Conservation (phyloP, 805 yeast species). For the Saccharomyces eubayanus region DNA sequence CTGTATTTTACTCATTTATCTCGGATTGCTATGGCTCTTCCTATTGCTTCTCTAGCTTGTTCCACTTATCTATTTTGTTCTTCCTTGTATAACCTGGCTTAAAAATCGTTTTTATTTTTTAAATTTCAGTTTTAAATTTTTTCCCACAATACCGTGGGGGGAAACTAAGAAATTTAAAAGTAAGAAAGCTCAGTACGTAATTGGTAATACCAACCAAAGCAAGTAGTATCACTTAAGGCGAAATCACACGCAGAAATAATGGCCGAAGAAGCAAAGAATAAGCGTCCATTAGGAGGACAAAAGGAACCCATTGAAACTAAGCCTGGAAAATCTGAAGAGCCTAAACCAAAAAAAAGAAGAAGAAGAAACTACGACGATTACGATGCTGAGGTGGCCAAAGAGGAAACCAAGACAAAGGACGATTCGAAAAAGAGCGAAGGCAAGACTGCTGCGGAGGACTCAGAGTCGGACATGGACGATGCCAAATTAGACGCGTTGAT, state of each 20-base stretch:
- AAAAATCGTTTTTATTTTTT: not conserved
- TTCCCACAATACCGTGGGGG: not conserved
- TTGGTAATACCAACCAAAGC: not conserved
- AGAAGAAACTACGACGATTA: slow-evolving; percentile 51
- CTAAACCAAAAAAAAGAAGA: slow-evolving; percentile 21
- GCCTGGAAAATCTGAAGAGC: slow-evolving; percentile 2
- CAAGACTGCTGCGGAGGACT: slow-evolving; percentile 33
- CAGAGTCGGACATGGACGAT: slow-evolving; percentile 44
- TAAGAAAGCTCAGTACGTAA: not conserved
- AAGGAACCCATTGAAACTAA: not conserved
- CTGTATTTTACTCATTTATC: slow-evolving; percentile 9
- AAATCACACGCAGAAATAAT: slow-evolving; percentile 6
- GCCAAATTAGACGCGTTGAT: slow-evolving; percentile 40
- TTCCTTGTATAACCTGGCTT: not conserved
- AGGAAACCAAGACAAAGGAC: slow-evolving; percentile 35
- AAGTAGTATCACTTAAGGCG: not conserved
- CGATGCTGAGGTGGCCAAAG: slow-evolving; percentile 55
- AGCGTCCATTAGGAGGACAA: slow-evolving; percentile 13
- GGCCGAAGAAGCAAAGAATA: slow-evolving; percentile 25
- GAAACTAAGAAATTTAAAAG: not conserved
- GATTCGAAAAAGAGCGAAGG: slow-evolving; percentile 27
- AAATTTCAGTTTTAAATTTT: not conserved
- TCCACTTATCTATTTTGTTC: not conserved
- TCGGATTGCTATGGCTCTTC: not conserved
- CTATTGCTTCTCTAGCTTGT: not conserved